Evolutionary conservation across 768 basidiomycete species (phyloP), one percentile per base, ranked within the genome.

Genomic region (Lactarius sp.): DNA sequence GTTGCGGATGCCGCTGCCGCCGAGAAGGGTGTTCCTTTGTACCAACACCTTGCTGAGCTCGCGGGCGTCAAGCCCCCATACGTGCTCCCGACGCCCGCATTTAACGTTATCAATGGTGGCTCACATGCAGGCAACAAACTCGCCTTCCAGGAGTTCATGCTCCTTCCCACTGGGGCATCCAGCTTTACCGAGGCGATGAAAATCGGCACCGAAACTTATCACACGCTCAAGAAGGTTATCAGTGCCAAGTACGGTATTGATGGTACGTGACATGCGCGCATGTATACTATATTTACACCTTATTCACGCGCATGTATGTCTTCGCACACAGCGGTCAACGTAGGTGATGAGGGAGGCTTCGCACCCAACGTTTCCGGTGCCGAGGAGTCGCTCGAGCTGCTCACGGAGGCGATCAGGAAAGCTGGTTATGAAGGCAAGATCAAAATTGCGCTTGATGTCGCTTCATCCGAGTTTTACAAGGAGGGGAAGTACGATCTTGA

Each of bases 111-210:
- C 83, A 99, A 99, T 79, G 97, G 97, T 76, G 97, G 97, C 68
- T 98, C 96, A 67, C 97, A 99, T 75, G 97, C 97, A 63, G 97
- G 97, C 56, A 99, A 99, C 85, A 95, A 96, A 78, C 90, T 99
- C 67, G 97, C 97, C 44, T 99, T 98, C 92, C 97, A 99, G 79
- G 97, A 99, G 78, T 99, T 99, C 83, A 98, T 99, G 97, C 83
- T 99, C 70, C 83, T 98, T 67, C 96, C 97, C 66, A 95, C 94
- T 65, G 96, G 95, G 57, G 97, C 97, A 56, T 70, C 81, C 18
- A 83, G 83, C 64, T 99, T 98, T 83, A 86, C 91, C 37, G 95
- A 99, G 81, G 94, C 97, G 62, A 88, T 99, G 87, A 96, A 98
- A 80, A 94, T 96, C 65, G 97, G 97, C 65, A 90, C 95, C 10